Conservation (phyloP, 2,329 filamentous ascomycete genomes). For the Triangularia setosa region DNA sequence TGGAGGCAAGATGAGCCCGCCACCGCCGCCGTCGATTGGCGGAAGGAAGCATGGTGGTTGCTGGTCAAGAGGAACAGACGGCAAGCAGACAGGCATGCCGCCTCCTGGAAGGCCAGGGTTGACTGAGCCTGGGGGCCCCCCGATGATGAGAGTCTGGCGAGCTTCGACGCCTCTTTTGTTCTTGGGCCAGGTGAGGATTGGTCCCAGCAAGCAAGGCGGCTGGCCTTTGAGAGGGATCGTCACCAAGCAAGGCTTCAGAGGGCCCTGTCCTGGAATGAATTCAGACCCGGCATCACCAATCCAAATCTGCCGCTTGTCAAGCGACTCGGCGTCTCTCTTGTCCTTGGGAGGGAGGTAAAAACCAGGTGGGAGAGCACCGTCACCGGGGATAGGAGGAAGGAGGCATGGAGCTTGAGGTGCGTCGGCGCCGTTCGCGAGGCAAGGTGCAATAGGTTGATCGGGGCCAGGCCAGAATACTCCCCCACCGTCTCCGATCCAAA, state of each 20-base stretch:
- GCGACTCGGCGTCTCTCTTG: conserved; percentile 3
- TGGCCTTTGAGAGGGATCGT: conserved; percentile 18
- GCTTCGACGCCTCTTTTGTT: neutral
- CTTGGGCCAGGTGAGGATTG: conserved; percentile 1
- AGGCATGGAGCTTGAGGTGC: conserved; percentile 21
- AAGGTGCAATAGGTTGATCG: conserved; percentile 8
- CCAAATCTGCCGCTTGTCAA: conserved; percentile 13
- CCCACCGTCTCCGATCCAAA: conserved; percentile 16
- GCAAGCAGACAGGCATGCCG: conserved; percentile 10
- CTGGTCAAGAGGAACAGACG: conserved; percentile 11
- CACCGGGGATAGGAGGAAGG: conserved; percentile 15
- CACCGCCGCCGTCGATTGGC: conserved; percentile 21
- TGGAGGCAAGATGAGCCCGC: conserved; percentile 13
- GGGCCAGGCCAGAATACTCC: conserved; percentile 18
- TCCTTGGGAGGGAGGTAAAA: conserved; percentile 6
- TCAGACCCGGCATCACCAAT: conserved; percentile 9
- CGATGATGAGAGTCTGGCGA: conserved; percentile 3
- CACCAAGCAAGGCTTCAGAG: conserved; percentile 13
- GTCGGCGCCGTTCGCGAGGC: conserved; percentile 12
- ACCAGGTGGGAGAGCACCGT: neutral
- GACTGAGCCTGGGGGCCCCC: neutral
- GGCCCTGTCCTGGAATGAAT: conserved; percentile 17
- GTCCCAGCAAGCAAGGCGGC: neutral
- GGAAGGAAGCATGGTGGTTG: conserved; percentile 23
- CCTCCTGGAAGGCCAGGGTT: neutral